A percentile compares a stretch with the other conserved stretches of the same genome.
phyloP scores from a whole-genome alignment of 352 stramenopile species.

The Phytophthora hibernalis region DNA sequence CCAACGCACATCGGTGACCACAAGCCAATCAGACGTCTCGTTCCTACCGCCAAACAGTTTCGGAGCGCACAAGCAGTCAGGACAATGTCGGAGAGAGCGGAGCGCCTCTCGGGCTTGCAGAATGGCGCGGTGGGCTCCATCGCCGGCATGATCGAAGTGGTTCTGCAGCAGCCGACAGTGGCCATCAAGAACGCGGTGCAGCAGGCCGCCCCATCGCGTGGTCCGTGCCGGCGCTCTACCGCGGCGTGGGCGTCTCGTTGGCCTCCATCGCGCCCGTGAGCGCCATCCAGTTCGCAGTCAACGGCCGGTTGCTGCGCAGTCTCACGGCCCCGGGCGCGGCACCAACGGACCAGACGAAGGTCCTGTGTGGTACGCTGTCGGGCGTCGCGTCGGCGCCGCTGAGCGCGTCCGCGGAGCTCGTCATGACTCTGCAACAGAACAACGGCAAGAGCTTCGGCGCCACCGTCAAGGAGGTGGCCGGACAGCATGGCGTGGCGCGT shows the following conservation, averaged over 20 bases:
- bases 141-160: constrained; percentile 84
- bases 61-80: not conserved
- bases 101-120: constrained; percentile 73
- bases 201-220: constrained; percentile 76
- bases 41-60: no score
- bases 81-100: constrained; percentile 54
- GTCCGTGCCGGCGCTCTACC: constrained; percentile 70
- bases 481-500: constrained; percentile 50
- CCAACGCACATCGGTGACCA: no score
- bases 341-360: constrained; percentile 59
- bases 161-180: constrained; percentile 85
- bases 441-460: constrained; percentile 68
- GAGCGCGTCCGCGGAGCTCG: constrained; percentile 76
- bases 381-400: constrained; percentile 69
- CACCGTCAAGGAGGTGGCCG: constrained; percentile 67
- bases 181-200: constrained; percentile 89
- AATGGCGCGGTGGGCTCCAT: constrained; percentile 83
- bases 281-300: constrained; percentile 82
- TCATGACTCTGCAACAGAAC: constrained; percentile 91
- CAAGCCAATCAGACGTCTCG: no score
- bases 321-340: constrained; percentile 21
- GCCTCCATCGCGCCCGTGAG: constrained; percentile 83
- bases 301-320: constrained; percentile 68
- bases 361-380: constrained; percentile 67
- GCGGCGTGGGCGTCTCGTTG: constrained; percentile 79